Base-by-base conservation (phyloP, 2,329 filamentous ascomycete species). In the Fusarium sp. region DNA sequence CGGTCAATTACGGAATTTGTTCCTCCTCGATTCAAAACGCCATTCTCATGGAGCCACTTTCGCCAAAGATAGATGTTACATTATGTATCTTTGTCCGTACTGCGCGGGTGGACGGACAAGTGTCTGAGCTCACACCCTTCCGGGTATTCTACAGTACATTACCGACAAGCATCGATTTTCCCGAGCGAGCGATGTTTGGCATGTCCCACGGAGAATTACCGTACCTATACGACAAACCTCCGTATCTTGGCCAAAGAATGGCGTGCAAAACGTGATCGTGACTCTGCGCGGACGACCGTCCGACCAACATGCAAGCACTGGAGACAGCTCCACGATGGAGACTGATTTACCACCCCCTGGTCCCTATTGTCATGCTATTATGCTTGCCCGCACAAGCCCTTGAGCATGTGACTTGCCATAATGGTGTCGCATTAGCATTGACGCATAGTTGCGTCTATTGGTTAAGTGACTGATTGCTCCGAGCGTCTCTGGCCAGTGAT, bases 321-420 rank as follows among this genome's bases (percentile, higher is more conserved):
- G 63, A 71, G 64, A 59, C 63, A 31, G 58, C 67, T 72, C 69
- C 69, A 69, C 69, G 71, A 72, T 69, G 57, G 62, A 40, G 43
- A 41, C 14, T 33, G 29, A 31, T 14, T 27, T 15, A 36, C 14
- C 53, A 45, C 65, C 56, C 67, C 63, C 69, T 33, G 41, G 53
- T 52, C 52, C 65, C 60, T 58, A 62, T 46, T 43, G 17, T 51
- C 39, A 50, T 14, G 47, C 5, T 25, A 42, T 45, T 47, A 56
- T 72, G 62, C 69, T 52, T 72, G 61, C 60, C 71, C 71, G 69
- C 71, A 70, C 71, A 64, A 63, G 65, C 66, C 60, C 47, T 15
- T 11, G 58, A 68, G 35, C 71, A 73, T 73, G 71, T 73, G 71
- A 73, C 67, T 41, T 58, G 47, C 35, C 55, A 33, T 42, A 40